Conservation (phyloP, 331 rosid species). For the Quercus tomentella region DNA sequence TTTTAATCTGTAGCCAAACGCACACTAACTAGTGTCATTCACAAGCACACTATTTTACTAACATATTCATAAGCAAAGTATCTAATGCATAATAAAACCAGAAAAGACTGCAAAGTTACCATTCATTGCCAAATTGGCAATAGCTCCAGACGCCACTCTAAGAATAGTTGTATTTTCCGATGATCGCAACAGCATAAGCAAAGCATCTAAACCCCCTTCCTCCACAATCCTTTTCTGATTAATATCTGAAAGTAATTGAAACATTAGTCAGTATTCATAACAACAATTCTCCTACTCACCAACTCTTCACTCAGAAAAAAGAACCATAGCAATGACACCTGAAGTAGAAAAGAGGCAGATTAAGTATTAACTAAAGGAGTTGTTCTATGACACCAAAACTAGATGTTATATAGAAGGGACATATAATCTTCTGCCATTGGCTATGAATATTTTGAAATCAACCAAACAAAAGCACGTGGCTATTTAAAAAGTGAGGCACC, state of each 20-base stretch:
- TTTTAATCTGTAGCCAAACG: too few species aligned
- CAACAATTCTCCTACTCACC: neutral
- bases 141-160: constrained; percentile 71
- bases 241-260: constrained; percentile 37
- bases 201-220: constrained; percentile 67
- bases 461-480: neutral
- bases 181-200: constrained; percentile 51
- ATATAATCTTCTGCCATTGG: neutral
- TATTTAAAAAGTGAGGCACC: neutral
- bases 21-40: neutral
- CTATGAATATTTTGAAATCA: neutral
- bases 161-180: constrained; percentile 58
- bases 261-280: neutral
- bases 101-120: constrained; percentile 35
- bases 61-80: neutral
- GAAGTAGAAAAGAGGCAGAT: neutral
- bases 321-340: neutral
- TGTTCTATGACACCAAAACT: neutral
- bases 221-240: constrained; percentile 68
- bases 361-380: neutral
- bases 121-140: constrained; percentile 77
- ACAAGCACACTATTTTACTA: neutral
- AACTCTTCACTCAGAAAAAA: neutral
- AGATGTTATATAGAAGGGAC: neutral
- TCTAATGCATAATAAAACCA: neutral